Percentiles rank a stretch among this genome's conserved stretches.
These are phyloP conservation scores for Trapa bicornis DNA, from an alignment of 345 rosid species.

Conservation along the genomic window DNA sequence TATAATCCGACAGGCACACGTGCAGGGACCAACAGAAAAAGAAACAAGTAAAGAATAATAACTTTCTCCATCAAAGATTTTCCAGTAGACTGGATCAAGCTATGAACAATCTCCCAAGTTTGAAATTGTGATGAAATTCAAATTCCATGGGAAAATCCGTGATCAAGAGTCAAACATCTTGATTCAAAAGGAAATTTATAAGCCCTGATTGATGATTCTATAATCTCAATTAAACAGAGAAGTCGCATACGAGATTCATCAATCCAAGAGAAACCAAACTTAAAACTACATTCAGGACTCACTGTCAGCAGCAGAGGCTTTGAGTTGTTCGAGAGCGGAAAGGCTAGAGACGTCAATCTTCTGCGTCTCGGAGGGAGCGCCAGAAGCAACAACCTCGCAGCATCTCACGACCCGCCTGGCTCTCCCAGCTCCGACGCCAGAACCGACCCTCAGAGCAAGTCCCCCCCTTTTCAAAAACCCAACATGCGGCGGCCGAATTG, in stretches of 20 bases:
- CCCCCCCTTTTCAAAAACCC: conserved; percentile 10
- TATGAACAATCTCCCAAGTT: background rate
- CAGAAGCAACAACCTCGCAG: no score
- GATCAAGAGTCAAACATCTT: background rate
- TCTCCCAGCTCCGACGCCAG: background rate
- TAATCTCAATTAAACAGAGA: background rate
- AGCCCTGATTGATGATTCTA: background rate
- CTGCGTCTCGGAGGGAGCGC: background rate
- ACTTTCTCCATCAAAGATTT: background rate
- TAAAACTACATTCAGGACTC: conserved; percentile 4
- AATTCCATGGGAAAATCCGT: background rate
- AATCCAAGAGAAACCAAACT: no score
- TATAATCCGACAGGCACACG: background rate
- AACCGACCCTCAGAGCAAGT: conserved; percentile 7
- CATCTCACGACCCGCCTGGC: no score
- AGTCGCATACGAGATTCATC: no score
- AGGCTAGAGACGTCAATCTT: conserved; percentile 22
- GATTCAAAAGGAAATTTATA: background rate
- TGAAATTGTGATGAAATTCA: background rate
- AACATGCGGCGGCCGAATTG: conserved; percentile 3
- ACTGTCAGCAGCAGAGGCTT: conserved; percentile 57
- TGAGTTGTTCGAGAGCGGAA: conserved; percentile 63
- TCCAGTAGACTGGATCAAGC: background rate
- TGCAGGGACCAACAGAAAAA: background rate
- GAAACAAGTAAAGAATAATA: background rate